Evolutionary conservation across 2,329 filamentous ascomycete genomes (phyloP), one percentile per base, ranked within the genome.

Genomic region (Fusarium sp.): DNA sequence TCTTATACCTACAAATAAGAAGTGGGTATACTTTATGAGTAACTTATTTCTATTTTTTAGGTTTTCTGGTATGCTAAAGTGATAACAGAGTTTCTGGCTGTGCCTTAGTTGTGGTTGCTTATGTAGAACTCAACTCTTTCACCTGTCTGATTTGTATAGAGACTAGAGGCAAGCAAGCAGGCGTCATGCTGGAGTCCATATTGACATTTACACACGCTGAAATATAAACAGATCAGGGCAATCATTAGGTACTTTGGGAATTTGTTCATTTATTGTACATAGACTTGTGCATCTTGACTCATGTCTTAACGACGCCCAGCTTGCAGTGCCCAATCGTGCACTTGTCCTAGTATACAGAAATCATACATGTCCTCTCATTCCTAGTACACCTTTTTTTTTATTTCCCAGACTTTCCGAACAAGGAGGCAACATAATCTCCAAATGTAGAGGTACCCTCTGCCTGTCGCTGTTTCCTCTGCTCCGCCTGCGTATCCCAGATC

Each of bases 391-490:
- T 5, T 34, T 33, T 73, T 5, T 34, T 33, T 73, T 70, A 76
- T 56, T 76, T 78, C n/a, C 72, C 67, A 17, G 67, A 65, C 51
- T 67, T 73, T 13, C 77, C 75, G 58, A 77, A 76, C 4, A 80
- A 53, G 14, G 74, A 67, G 15, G 76, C 67, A 17, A 80, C 22
- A 9, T 72, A 72, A 52, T 80, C 79, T 15, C 63, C 57, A 52
- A 79, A 71, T 2, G 75, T 80, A 17, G 73, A 75, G 59, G 72
- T 75, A 5, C 79, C 78, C 17, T 75, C 72, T 15, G 76, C 76
- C 49, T 75, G 72, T 15, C 76, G 84, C 62, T 81, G 79, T 75
- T 84, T 81, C 52, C 86, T 89, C 73, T 87, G 83, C 70, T 85
- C 85, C 77, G 86, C 87, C 70, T 89, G 83, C 73, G 59, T 67